Evolutionary conservation across 495 filamentous ascomycete genomes (phyloP).

Genomic region (Hypoxylon fuscum): DNA sequence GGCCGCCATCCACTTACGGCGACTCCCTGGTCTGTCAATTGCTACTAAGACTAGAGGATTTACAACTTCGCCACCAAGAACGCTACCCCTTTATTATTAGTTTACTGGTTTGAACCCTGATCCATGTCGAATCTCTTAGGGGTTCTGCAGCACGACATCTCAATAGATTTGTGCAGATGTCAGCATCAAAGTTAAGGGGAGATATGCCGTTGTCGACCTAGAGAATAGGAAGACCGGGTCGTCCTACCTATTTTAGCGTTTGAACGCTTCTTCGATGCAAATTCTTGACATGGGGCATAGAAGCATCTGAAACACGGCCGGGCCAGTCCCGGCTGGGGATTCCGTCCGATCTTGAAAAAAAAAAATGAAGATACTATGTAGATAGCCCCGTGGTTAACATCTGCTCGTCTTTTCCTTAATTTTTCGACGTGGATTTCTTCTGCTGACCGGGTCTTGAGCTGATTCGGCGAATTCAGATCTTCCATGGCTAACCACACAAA

Average conservation of each 20-base stretch:
- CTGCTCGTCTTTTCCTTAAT: constrained; percentile 16
- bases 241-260: constrained; percentile 40
- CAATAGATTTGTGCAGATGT: constrained; percentile 34
- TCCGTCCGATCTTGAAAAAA: constrained; percentile 36
- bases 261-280: constrained; percentile 38
- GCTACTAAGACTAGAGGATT: constrained; percentile 38
- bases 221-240: constrained; percentile 30
- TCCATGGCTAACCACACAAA: constrained; percentile 23
- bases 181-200: constrained; percentile 31
- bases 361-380: constrained; percentile 8
- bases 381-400: constrained; percentile 8
- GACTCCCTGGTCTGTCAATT: constrained; percentile 27
- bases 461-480: constrained; percentile 42
- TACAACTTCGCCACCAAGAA: constrained; percentile 32
- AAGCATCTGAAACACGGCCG: constrained; percentile 42
- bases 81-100: constrained; percentile 40
- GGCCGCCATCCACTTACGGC: constrained; percentile 19
- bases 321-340: constrained; percentile 36
- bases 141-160: constrained; percentile 39
- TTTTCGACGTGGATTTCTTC: constrained; percentile 14
- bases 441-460: constrained; percentile 27
- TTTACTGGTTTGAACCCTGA: constrained; percentile 34
- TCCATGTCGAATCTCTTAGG: constrained; percentile 38
- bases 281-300: constrained; percentile 39
- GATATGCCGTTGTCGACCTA: constrained; percentile 32